These are phyloP conservation scores for Daldinia sp. DNA, from an alignment of 2,329 filamentous ascomycete genomes.

Conservation along the genomic window DNA sequence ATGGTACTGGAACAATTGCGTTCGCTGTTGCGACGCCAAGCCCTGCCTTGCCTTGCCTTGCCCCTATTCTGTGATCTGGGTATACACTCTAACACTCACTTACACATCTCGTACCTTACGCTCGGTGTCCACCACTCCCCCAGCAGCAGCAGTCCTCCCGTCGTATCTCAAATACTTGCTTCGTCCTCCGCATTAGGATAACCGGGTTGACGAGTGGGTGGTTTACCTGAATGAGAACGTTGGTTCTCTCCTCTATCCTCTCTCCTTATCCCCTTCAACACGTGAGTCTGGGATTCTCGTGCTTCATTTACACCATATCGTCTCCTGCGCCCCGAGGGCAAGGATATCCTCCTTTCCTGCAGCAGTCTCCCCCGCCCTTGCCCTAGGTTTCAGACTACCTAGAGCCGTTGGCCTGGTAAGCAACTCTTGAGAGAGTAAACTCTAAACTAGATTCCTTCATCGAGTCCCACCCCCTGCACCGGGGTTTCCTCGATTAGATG, in stretches of 20 bases:
- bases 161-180: neutral
- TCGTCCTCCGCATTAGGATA: neutral
- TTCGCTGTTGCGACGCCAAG: slow-evolving; percentile 6
- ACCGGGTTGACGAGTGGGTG: neutral
- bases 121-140: neutral
- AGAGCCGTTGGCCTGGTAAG: neutral
- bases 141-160: neutral
- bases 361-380: neutral
- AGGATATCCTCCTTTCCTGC: neutral
- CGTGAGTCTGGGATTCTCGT: neutral
- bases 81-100: slow-evolving; percentile 8
- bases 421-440: neutral
- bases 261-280: neutral
- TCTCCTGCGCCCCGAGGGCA: neutral
- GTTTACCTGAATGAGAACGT: neutral
- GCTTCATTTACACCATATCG: no score
- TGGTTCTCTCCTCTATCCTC: neutral
- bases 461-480: neutral
- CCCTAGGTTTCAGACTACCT: neutral
- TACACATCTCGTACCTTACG: no score
- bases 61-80: slow-evolving; percentile 17
- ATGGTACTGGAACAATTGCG: neutral
- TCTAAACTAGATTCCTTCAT: neutral
- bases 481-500: slow-evolving; percentile 5
- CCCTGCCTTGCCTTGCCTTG: slow-evolving; percentile 1